Percentiles rank a stretch among this genome's conserved stretches.
These are phyloP conservation scores for Pluteus cervinus DNA, from an alignment of 768 basidiomycete species.

Conservation along the genomic window DNA sequence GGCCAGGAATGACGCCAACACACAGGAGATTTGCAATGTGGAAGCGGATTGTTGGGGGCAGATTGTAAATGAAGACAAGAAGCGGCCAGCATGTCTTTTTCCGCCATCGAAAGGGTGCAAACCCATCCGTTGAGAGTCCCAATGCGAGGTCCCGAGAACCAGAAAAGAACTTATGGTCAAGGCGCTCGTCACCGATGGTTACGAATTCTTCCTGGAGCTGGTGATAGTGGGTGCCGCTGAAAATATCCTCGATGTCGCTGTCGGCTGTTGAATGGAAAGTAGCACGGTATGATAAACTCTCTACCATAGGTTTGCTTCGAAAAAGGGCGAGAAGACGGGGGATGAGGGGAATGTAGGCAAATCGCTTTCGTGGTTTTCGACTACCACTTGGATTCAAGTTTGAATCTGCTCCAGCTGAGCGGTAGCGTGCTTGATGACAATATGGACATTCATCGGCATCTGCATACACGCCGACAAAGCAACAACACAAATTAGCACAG, in stretches of 20 bases:
- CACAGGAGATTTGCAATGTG: conserved; percentile 28
- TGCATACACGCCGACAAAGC: conserved; percentile 25
- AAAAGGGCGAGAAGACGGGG: conserved; percentile 18
- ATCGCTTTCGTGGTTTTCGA: conserved; percentile 16
- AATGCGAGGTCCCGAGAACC: conserved; percentile 35
- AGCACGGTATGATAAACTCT: no score
- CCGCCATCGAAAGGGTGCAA: conserved; percentile 27
- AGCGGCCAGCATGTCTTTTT: conserved; percentile 34
- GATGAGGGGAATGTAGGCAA: conserved; percentile 29
- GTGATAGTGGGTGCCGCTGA: conserved; percentile 11
- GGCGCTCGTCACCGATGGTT: conserved; percentile 19
- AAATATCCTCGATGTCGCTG: conserved; percentile 22
- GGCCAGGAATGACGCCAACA: conserved; percentile 40
- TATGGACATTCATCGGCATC: conserved; percentile 18
- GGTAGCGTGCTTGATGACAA: no score
- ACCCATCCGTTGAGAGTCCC: conserved; percentile 36
- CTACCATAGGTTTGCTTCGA: no score
- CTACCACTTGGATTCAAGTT: no score
- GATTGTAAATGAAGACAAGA: conserved; percentile 30
- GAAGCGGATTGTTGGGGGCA: conserved; percentile 25
- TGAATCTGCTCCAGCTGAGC: no score
- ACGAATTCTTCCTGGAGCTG: conserved; percentile 22
- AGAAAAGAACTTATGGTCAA: conserved; percentile 26
- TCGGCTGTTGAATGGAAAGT: no score
- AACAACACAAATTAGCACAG: conserved; percentile 35